Evolutionary conservation across 2,329 filamentous ascomycete genomes (phyloP).

Genomic region (Verticillium albo-atrum): DNA sequence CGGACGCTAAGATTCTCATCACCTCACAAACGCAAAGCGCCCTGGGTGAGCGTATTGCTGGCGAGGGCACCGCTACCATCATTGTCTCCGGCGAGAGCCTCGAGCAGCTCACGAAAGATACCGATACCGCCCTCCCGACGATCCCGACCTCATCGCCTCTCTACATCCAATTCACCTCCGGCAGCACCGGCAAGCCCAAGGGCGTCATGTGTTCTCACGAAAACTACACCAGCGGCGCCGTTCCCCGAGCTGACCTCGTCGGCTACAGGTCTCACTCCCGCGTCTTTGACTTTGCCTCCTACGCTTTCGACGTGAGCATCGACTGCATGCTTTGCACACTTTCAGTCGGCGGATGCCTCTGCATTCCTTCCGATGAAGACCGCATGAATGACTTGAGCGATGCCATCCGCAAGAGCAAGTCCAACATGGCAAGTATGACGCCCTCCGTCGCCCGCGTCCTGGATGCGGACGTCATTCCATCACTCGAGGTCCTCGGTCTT

Average conservation of each 20-base stretch:
- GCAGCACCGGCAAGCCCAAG: conserved; percentile 60
- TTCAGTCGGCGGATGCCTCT: conserved; percentile 44
- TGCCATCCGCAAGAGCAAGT: conserved; percentile 35
- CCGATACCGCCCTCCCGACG: conserved; percentile 18
- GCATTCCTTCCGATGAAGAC: conserved; percentile 50
- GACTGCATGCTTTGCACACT: conserved; percentile 51
- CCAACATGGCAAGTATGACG: conserved; percentile 47
- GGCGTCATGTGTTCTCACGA: conserved; percentile 51
- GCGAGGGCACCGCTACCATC: conserved; percentile 21
- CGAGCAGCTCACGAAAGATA: conserved; percentile 8
- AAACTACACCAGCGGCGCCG: conserved; percentile 40
- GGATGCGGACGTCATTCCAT: conserved; percentile 39
- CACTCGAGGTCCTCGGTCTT: conserved; percentile 41
- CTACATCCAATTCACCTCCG: conserved; percentile 61
- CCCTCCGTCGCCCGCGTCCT: conserved; percentile 45
- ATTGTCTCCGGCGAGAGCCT: conserved; percentile 19
- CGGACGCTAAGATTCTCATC: conserved; percentile 30
- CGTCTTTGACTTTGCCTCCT: conserved; percentile 45
- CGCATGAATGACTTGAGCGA: conserved; percentile 46
- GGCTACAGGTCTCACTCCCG: conserved; percentile 36
- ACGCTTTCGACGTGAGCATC: conserved; percentile 52
- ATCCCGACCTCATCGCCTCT: conserved; percentile 39
- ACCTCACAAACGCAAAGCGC: conserved; percentile 33
- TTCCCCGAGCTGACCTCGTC: conserved; percentile 36
- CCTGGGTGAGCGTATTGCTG: conserved; percentile 31